Evolutionary conservation across 345 rosid species (phyloP).

Genomic region (Populus tremula): DNA sequence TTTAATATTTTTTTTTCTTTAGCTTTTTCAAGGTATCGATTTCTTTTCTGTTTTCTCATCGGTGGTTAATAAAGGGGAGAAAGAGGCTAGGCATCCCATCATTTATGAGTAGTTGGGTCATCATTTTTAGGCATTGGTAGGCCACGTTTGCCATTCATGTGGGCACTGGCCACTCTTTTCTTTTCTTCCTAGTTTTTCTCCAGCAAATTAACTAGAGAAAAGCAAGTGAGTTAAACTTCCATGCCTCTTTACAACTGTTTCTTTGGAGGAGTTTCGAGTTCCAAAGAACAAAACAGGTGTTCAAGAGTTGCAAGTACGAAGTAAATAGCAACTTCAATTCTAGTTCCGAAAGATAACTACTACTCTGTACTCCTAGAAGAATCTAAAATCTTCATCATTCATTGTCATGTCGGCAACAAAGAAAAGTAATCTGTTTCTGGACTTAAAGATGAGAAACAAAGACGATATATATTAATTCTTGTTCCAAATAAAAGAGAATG

Average conservation of each 20-base stretch:
- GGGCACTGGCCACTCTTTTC: not conserved
- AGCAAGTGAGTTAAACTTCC: not conserved
- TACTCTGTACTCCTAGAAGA: not conserved
- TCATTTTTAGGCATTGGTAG: slow-evolving; percentile 32
- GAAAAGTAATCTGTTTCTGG: not conserved
- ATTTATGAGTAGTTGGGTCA: slow-evolving; percentile 42
- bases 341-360: too few species aligned
- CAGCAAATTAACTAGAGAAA: not conserved
- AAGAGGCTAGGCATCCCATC: not conserved
- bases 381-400: not conserved
- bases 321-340: not conserved
- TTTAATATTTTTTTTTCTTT: not conserved
- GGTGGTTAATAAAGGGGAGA: not conserved
- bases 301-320: not conserved
- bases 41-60: not conserved
- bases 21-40: not conserved
- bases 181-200: not conserved
- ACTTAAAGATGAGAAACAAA: not conserved
- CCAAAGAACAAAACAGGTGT: not conserved
- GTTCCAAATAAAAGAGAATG: not conserved
- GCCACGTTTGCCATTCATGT: slow-evolving; percentile 34
- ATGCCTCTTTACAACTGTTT: not conserved
- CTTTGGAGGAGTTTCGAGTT: not conserved
- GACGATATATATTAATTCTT: not conserved
- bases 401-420: slow-evolving; percentile 36